Evolutionary conservation across 352 stramenopile genomes (phyloP), one percentile per base, ranked within the genome.

Genomic region (Phytophthora brassicae): DNA sequence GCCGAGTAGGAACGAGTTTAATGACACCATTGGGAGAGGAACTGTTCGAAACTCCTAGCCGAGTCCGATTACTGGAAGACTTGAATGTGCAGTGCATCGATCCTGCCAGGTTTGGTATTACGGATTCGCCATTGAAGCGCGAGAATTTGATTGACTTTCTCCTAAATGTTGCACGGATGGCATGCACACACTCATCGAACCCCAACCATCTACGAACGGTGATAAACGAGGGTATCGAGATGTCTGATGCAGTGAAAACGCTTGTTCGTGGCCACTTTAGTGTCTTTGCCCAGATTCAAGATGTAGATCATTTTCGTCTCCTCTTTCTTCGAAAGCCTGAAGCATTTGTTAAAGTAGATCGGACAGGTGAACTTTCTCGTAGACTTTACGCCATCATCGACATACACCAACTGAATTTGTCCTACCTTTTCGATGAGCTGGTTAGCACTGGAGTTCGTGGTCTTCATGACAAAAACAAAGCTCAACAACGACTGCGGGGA

Each of bases 271-370:
- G 89, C 45, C 77, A 89, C 45, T 66, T 91, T 14, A 51, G 64
- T 4, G 68, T 75, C 23, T 89, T 85, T 58, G 77, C 79, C 3
- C 77, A 87, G 52, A 67, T 91, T 31, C 79, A 89, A 28, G 79
- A 91, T 29, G 60, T 77, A 3, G 64, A 74, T 46, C 79, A 91
- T 43, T 91, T 91, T 29, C 76, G 77, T 6, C 35, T 53, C n/a
- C 28, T 88, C 1, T 91, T 91, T 26, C 58, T 89, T 6, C 26
- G 54, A 3, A 74, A 70, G 16, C 36, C 17, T n/a, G 20, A 58
- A 17, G 23, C 22, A 33, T 13, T 52, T 31, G 26, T 36, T 19
- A 49, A 16, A n/a, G 6, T 19, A 44, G 9, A 26, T 7, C 24
- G 31, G 28, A 24, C 19, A 22, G 20, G 20, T 31, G 17, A 22